Base-by-base conservation (phyloP, 163 green algal genomes). In the Chloromonas sp. region DNA sequence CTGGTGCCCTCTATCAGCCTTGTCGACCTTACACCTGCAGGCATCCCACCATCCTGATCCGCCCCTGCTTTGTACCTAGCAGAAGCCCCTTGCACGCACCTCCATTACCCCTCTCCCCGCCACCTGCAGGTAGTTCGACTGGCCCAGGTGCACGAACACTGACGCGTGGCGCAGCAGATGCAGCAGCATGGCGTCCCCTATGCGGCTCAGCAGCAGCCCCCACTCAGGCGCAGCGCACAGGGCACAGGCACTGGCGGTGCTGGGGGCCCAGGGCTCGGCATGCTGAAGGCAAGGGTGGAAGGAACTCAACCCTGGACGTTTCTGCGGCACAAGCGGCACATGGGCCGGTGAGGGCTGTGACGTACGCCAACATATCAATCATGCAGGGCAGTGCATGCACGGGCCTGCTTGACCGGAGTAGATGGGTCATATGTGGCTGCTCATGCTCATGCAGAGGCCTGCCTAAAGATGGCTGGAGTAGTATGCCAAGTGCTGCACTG, bases 121-220 rank as follows among this genome's bases (percentile, higher is more conserved):
- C 57, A 96, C 76, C 86, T 97, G 94, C 82, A 96, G 85, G 86
- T 90, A 94, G 85, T 91, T 93, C 71, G 78, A 58, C 14, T 60
- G 60, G 58, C 88, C 85, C 58, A 96, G 85, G 1, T 85, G 89
- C 5, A 85, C 14, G 83, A 97, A 98, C 5, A 96, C 76, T 60
- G 85, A 84, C 15, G 78, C 77, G 79, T 96, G 87, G 59, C 93
- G 88, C 81, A 98, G 92, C 81, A 98, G 90, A 81, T 92, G 86
- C 78, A 95, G 88, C 94, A 97, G 94, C 0, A 96, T 58, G 0
- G 88, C 89, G 81, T 96, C 93, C 0, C 94, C 95, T 5, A 95
- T 90, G 5, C 91, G 87, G 0, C 84, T 82, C 81, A 96, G 90
- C 86, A 98, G 89, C 79, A 77, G 81, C 14, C 79, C 61, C 93